Evolutionary conservation across 208 protist genomes (phyloP).

Genomic region (Spongospora subterranea): DNA sequence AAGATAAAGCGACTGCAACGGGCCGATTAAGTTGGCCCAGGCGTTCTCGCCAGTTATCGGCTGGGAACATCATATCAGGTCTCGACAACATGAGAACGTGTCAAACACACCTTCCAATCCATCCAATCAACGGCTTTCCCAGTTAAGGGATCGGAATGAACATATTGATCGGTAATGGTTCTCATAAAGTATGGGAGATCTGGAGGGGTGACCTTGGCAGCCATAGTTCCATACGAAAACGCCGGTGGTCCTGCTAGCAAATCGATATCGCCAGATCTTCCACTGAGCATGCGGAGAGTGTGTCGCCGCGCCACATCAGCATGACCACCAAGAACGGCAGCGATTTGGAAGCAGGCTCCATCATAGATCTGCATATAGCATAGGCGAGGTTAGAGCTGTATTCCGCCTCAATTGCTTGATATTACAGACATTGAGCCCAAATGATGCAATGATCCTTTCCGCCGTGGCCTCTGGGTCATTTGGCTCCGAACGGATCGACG

Average conservation of each 20-base stretch:
- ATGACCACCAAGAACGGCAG: background rate
- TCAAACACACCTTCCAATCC: constrained; percentile 41
- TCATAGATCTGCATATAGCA: constrained; percentile 37
- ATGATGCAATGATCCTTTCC: constrained; percentile 39
- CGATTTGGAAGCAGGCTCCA: constrained; percentile 46
- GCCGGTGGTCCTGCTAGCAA: background rate
- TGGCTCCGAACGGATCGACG: background rate
- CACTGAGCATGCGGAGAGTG: background rate
- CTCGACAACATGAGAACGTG: background rate
- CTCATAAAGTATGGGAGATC: constrained; percentile 10
- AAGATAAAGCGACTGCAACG: constrained; percentile 48
- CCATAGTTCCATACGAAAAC: constrained; percentile 22
- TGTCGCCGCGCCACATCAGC: background rate
- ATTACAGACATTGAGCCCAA: constrained; percentile 1
- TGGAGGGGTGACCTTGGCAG: background rate
- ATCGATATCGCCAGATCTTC: background rate
- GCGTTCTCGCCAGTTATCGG: constrained; percentile 45
- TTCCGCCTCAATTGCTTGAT: background rate
- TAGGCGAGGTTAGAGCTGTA: background rate
- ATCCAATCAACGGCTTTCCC: constrained; percentile 1
- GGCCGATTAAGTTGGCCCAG: constrained; percentile 39
- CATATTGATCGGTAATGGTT: constrained; percentile 21
- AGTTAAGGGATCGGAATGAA: constrained; percentile 7
- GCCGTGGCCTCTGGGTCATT: background rate
- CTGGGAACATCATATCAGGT: background rate